phyloP scores from a whole-genome alignment of 352 stramenopile species.

The Blastocystis hominis region DNA sequence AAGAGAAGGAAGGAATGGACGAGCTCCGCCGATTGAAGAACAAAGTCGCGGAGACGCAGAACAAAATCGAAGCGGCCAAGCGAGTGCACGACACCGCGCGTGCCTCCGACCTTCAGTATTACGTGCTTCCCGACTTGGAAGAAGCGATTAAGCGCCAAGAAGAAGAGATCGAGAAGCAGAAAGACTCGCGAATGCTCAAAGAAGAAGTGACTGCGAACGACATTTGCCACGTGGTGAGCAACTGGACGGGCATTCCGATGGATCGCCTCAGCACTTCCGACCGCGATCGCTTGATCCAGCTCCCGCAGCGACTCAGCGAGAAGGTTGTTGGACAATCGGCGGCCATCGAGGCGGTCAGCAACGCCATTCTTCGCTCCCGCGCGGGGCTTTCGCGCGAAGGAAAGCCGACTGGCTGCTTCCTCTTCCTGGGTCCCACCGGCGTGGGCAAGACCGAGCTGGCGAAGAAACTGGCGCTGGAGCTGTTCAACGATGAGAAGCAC shows the following conservation, averaged over 20 bases:
- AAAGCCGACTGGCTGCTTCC: conserved; percentile 82
- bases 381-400: conserved; percentile 74
- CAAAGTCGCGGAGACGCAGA: conserved; percentile 78
- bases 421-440: conserved; percentile 87
- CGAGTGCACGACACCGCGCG: conserved; percentile 83
- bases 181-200: conserved; percentile 62
- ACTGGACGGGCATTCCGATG: conserved; percentile 80
- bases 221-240: conserved; percentile 76
- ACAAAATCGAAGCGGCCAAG: conserved; percentile 84
- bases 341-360: conserved; percentile 78
- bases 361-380: conserved; percentile 80
- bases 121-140: conserved; percentile 81
- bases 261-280: conserved; percentile 71
- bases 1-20: conserved; percentile 80
- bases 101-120: conserved; percentile 88
- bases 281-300: conserved; percentile 71
- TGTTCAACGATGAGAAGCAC: conserved; percentile 86
- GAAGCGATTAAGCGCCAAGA: conserved; percentile 67
- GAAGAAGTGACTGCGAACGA: conserved; percentile 76
- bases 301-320: conserved; percentile 74
- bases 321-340: conserved; percentile 83
- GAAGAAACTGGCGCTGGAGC: conserved; percentile 81
- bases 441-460: conserved; percentile 86
- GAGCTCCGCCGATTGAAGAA: conserved; percentile 81
- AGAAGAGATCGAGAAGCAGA: conserved; percentile 64